Base-by-base conservation (phyloP, 768 basidiomycete species). In the Termitomyces sp. region DNA sequence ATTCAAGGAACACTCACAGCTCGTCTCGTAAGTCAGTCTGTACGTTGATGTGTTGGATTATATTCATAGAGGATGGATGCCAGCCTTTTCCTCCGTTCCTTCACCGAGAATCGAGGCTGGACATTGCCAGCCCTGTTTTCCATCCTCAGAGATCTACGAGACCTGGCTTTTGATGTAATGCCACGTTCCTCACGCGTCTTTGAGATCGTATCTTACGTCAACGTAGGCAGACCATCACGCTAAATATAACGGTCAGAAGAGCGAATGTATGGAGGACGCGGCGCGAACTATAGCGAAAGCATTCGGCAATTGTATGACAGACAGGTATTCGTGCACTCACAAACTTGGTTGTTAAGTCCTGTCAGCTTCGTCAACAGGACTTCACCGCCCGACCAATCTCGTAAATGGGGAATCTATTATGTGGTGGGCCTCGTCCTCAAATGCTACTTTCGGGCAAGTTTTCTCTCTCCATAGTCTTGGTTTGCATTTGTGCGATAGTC, bases 331-430 rank as follows among this genome's bases (percentile, higher is more conserved):
- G 44, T 43, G 16, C 28, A 7, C 38, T 13, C 33, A 9, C 51
- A 5, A 2, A 20, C 36, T 26, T 18, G 36, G 33, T 40, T 23
- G 13, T 13, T 14, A 41, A 30, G 10, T 57, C 4, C 36, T 63
- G 33, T 66, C 36, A 52, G 38, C 13, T 33, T 49, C 32, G 28
- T 20, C 3, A 50, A 32, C 63, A 88, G 90, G 63, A 82, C 77
- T 40, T 89, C 89, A n/a, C 83, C 87, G 18, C 73, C 85, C 51
- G 78, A 84, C 32, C 82, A 91, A 71, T 88, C 89, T 41, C 77
- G 93, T 66, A 91, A 91, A 76, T 90, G 94, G 93, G 87, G 94
- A 0, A 82, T 95, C 2, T 98, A 98, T 74, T 92, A 94, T 66
- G 84, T 97, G 14, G 95, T 95, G 0, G 90, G 89, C 16, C 77